Percentiles rank a stretch among this genome's conserved stretches.
Evolutionary conservation across 116 monocot genomes (phyloP).

Genomic region (Iris pallida): DNA sequence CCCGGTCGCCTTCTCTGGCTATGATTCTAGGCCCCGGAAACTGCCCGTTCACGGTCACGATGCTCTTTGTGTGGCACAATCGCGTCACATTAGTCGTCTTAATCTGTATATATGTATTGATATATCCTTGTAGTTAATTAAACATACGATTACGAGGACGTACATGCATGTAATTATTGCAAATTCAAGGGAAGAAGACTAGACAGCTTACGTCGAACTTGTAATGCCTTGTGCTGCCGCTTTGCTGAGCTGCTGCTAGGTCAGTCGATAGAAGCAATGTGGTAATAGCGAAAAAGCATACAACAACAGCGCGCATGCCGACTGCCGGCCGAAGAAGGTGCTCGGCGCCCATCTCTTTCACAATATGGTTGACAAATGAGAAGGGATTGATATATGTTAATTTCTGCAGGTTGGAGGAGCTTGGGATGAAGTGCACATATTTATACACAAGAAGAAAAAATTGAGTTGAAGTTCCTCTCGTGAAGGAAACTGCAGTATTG

Average conservation of each 20-base stretch:
- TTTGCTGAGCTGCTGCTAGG: not conserved
- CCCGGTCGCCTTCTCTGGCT: conserved; percentile 25
- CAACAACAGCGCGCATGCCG: no score
- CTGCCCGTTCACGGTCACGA: conserved; percentile 32
- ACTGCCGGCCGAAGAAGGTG: no score
- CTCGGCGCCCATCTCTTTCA: no score
- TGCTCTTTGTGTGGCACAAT: conserved; percentile 10
- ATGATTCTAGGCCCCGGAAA: conserved; percentile 31
- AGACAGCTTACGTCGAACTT: conserved; percentile 23
- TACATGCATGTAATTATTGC: not conserved
- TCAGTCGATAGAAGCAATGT: not conserved
- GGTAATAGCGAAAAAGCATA: not conserved
- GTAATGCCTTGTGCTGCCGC: conserved; percentile 22
- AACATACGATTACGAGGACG: not conserved
- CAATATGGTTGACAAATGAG: no score
- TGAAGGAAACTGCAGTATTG: no score
- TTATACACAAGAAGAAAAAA: no score
- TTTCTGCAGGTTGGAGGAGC: no score
- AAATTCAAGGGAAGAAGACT: not conserved
- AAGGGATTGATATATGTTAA: no score
- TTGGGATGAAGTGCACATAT: no score
- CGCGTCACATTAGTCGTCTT: conserved; percentile 20
- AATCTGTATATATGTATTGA: conserved; percentile 12
- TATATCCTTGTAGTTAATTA: no score
- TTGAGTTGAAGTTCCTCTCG: no score